These are phyloP conservation scores for Vitellaria paradoxa DNA, from an alignment of 179 eudicot genomes.

Conservation along the genomic window DNA sequence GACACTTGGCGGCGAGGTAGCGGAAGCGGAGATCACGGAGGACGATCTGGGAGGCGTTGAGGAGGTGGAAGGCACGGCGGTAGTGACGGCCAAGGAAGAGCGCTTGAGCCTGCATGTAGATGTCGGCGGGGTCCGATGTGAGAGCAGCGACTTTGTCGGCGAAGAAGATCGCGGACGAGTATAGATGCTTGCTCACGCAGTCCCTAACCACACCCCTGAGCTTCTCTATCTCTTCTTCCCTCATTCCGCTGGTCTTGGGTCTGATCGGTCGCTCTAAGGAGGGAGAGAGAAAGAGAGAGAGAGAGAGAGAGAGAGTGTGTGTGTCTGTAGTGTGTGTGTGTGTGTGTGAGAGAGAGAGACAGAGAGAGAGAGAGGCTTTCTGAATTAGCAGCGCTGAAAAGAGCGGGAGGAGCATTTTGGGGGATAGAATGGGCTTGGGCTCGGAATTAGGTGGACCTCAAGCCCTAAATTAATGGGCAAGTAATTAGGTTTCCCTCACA, in stretches of 20 bases:
- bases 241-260: conserved; percentile 18
- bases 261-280: background rate
- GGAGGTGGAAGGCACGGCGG: conserved; percentile 91
- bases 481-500: no score
- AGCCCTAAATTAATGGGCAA: no score
- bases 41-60: conserved; percentile 84
- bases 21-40: conserved; percentile 91
- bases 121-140: conserved; percentile 76
- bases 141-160: conserved; percentile 92
- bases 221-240: conserved; percentile 82
- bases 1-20: conserved; percentile 96
- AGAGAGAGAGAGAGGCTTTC: background rate
- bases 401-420: no score
- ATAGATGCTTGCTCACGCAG: conserved; percentile 91
- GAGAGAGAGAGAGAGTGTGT: background rate
- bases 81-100: conserved; percentile 90
- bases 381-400: no score
- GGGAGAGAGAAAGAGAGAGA: background rate
- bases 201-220: conserved; percentile 83
- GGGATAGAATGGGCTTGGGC: no score
- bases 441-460: no score
- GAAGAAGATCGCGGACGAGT: conserved; percentile 94
- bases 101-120: conserved; percentile 95
- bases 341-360: background rate
- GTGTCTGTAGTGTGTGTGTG: no score